Percentiles rank a stretch among this genome's conserved stretches.
Evolutionary conservation across 2,329 filamentous ascomycete species (phyloP).

Genomic region (Ceratocystis cubensis): DNA sequence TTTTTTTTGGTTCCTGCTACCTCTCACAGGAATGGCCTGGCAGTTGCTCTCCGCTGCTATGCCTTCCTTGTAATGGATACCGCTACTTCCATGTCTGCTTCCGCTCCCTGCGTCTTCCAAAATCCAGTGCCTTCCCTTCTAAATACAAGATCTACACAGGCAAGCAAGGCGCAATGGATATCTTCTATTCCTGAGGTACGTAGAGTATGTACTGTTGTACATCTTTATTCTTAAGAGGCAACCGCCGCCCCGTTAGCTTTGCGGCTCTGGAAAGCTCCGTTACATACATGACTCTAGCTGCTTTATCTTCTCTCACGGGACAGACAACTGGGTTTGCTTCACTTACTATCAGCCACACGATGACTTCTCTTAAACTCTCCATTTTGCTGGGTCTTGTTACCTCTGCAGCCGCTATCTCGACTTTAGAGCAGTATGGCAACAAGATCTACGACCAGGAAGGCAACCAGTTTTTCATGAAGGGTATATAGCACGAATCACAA

Average conservation of each 20-base stretch:
- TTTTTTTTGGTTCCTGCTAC: background rate
- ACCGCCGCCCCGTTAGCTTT: background rate
- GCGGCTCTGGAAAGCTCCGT: too few relatives aligned
- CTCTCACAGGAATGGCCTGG: background rate
- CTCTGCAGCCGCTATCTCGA: slow-evolving; percentile 33
- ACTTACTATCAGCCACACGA: background rate
- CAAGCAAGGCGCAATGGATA: background rate
- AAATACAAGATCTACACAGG: background rate
- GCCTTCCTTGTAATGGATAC: background rate
- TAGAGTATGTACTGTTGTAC: background rate
- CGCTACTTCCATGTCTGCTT: slow-evolving; percentile 3
- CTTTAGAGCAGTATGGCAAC: slow-evolving; percentile 50
- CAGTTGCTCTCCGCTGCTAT: background rate
- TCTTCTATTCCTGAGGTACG: background rate
- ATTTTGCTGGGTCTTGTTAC: slow-evolving; percentile 23
- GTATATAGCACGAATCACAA: slow-evolving; percentile 32
- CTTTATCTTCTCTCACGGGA: background rate
- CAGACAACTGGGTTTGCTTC: background rate
- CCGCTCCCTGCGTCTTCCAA: background rate
- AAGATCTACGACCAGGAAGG: slow-evolving; percentile 80
- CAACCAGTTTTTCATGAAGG: slow-evolving; percentile 73
- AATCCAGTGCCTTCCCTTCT: slow-evolving; percentile 1
- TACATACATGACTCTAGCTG: background rate
- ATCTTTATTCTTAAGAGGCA: background rate
- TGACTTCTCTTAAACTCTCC: background rate